phyloP scores from a whole-genome alignment of 345 rosid species.

The Brassica juncea region DNA sequence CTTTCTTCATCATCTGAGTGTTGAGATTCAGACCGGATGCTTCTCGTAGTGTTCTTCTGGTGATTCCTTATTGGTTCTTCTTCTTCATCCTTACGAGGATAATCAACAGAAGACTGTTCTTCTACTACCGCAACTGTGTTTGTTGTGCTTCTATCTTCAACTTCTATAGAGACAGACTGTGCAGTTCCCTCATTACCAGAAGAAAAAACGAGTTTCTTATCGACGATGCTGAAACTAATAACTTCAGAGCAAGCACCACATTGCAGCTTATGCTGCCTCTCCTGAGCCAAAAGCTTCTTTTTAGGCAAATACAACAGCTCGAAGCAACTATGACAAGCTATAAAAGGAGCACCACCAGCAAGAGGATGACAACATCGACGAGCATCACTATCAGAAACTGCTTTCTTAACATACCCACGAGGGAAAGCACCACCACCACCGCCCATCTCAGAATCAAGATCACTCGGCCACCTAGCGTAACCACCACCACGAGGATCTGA shows the following conservation, averaged over 20 bases:
- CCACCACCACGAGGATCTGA: constrained; percentile 34
- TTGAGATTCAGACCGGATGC: constrained; percentile 39
- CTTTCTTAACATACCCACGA: constrained; percentile 46
- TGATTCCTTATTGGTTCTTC: constrained; percentile 30
- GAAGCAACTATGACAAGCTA: constrained; percentile 63
- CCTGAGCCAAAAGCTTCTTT: constrained; percentile 42
- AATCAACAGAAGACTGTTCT: constrained; percentile 24
- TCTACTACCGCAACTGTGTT: constrained; percentile 17
- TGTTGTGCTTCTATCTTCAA: constrained; percentile 25
- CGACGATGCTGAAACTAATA: constrained; percentile 41
- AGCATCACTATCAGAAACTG: constrained; percentile 40
- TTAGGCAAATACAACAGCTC: constrained; percentile 59
- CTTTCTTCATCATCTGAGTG: constrained; percentile 37
- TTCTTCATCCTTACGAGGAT: constrained; percentile 23
- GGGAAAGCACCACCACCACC: constrained; percentile 42
- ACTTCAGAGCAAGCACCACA: constrained; percentile 63
- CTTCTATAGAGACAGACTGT: constrained; percentile 1
- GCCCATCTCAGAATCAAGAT: constrained; percentile 40
- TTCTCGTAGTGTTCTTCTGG: constrained; percentile 10
- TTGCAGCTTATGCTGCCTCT: constrained; percentile 48
- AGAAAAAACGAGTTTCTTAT: constrained; percentile 49
- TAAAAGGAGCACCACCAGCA: constrained; percentile 69
- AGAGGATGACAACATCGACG: constrained; percentile 46
- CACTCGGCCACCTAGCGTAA: constrained; percentile 40
- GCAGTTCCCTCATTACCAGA: constrained; percentile 35